Evolutionary conservation across 148 eudicot genomes (phyloP), one percentile per base, ranked within the genome.

Genomic region (Heliosperma pusillum): DNA sequence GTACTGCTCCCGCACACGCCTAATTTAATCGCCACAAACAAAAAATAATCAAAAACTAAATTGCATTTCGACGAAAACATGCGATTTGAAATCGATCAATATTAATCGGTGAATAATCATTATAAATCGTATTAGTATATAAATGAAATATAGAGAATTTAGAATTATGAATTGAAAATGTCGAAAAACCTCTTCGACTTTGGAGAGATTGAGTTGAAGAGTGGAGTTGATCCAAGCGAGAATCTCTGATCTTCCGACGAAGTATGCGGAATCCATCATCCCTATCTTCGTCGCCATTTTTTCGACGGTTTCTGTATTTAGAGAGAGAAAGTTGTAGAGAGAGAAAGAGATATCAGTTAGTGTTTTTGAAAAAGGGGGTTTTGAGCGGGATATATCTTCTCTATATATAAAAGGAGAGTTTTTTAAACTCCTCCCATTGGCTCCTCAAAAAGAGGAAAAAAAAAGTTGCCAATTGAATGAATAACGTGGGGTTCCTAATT

Each of bases 171-270:
- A 21, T 6, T 70, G 9, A 47, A 21, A 13, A 53, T 33, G 57
- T n/a, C n/a, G 29, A 68, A 89, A 50, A 75, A 93, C 98, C 92
- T 93, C 97, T 85, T 93, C 97, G 82, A 93, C 91, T 85, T 93
- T 91, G 83, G 94, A 85, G 63, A 93, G 92, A 82, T 79, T 84
- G 79, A 93, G 94, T 44, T 81, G 94, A 53, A 93, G 93, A 73
- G 94, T 88, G 0, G 92, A 85, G 75, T 93, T 91, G 79, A 93
- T 93, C 98, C 98, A 93, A 5, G 94, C 68, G 27, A 91, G 87
- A 68, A 93, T 89, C 74, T 93, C 97, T 0, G 91, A 85, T 86
- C 98, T 86, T 2, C 98, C 91, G 56, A 93, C 97, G 75, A 91
- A 93, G 59, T 93, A 93, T 0, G 98, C 97, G 3, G 87, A 69